Evolutionary conservation across 2,329 filamentous ascomycete species (phyloP).

Genomic region (Cladobotryum protrusum): DNA sequence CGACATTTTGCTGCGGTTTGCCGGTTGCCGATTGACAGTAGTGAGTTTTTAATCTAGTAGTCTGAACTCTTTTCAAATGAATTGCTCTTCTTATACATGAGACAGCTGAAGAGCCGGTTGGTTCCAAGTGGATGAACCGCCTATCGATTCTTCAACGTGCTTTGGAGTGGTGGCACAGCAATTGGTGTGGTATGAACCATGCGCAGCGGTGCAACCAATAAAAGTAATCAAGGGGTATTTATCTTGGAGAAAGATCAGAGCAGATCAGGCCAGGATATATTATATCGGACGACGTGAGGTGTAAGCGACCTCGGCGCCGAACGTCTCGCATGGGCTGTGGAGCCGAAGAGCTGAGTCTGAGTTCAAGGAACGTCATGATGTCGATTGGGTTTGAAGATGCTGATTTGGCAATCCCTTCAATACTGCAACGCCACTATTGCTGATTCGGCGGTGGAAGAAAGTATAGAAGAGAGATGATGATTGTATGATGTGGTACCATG

Average conservation of each 20-base stretch:
- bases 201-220: no score
- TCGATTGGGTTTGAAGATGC: constrained; percentile 3
- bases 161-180: no score
- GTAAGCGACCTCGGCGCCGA: background rate
- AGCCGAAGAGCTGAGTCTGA: background rate
- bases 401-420: constrained; percentile 3
- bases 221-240: no score
- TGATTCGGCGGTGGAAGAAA: background rate
- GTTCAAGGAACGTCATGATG: background rate
- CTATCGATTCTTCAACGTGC: no score
- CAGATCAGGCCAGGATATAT: background rate
- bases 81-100: constrained; percentile 2
- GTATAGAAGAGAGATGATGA: background rate
- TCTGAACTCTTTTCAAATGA: background rate
- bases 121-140: no score
- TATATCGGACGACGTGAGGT: constrained; percentile 5
- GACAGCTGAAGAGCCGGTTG: background rate
- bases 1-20: constrained; percentile 24
- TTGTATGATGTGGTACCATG: constrained; percentile 4
- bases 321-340: background rate
- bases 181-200: no score
- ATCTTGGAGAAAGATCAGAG: no score
- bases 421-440: background rate
- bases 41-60: background rate
- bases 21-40: background rate